Percentiles rank a stretch among this genome's conserved stretches.
Conservation (phyloP, 495 filamentous ascomycete species). For the Daldinia bambusicola region DNA sequence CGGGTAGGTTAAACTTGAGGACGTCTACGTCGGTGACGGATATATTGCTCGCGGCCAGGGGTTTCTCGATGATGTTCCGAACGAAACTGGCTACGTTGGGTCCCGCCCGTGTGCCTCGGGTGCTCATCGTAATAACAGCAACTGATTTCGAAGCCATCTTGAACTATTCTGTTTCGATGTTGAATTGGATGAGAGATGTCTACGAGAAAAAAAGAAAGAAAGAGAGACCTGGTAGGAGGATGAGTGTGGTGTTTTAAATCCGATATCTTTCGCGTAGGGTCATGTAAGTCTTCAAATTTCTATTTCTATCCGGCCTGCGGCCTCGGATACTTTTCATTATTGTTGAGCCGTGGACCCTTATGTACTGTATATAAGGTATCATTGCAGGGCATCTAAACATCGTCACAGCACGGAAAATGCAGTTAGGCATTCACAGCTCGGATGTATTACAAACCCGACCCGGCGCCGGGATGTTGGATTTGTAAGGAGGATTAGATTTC, state of each 20-base stretch:
- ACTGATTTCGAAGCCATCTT: slow-evolving; percentile 51
- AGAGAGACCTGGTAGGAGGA: background rate
- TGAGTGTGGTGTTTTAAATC: background rate
- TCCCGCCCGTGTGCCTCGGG: slow-evolving; percentile 51
- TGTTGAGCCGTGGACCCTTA: background rate
- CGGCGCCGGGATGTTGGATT: slow-evolving; percentile 4
- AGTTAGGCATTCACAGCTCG: background rate
- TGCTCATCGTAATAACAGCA: slow-evolving; percentile 54
- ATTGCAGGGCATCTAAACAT: background rate
- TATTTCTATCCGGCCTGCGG: background rate
- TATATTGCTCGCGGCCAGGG: slow-evolving; percentile 34
- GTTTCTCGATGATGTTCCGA: slow-evolving; percentile 47
- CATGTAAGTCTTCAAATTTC: background rate
- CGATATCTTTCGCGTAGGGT: background rate
- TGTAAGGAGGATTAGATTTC: background rate
- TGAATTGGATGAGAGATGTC: background rate
- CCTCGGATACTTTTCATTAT: background rate
- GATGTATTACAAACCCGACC: background rate
- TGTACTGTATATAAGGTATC: background rate
- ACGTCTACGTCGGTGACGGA: slow-evolving; percentile 59
- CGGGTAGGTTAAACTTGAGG: slow-evolving; percentile 61
- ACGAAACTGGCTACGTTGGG: slow-evolving; percentile 51
- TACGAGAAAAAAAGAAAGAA: background rate
- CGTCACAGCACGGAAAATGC: background rate
- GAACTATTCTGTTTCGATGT: background rate